phyloP scores from a whole-genome alignment of 768 basidiomycete genomes.

The Pseudohyphozyma bogoriensis region DNA sequence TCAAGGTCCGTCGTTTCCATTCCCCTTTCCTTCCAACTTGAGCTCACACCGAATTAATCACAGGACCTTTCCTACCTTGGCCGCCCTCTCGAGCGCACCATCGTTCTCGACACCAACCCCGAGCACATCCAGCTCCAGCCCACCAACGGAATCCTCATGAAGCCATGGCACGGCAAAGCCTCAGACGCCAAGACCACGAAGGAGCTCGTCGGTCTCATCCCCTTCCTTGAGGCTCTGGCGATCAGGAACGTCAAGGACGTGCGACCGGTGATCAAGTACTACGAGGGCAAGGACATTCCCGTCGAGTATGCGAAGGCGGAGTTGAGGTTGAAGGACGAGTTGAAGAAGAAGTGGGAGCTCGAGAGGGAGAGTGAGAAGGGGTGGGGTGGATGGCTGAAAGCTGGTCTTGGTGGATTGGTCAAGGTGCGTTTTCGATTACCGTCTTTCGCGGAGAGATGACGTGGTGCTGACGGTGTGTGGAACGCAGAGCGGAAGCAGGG shows the following conservation, averaged over 20 bases:
- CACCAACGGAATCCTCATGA: constrained; percentile 74
- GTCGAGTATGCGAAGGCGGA: constrained; percentile 82
- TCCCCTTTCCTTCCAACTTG: background rate
- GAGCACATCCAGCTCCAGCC: constrained; percentile 71
- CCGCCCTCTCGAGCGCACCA: constrained; percentile 80
- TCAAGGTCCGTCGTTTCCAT: constrained; percentile 52
- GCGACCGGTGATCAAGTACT: constrained; percentile 72
- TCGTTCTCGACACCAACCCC: constrained; percentile 72
- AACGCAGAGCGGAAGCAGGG: background rate
- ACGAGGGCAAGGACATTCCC: constrained; percentile 78
- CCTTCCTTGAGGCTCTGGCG: constrained; percentile 93
- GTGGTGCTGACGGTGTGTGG: background rate
- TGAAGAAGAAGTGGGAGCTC: constrained; percentile 70
- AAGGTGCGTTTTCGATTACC: constrained; percentile 1
- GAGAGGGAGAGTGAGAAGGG: constrained; percentile 35
- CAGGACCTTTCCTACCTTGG: constrained; percentile 90
- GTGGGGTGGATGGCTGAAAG: constrained; percentile 14
- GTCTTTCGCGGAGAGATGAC: background rate
- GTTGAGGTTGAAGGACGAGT: constrained; percentile 63
- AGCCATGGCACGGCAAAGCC: constrained; percentile 74
- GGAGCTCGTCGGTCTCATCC: constrained; percentile 82
- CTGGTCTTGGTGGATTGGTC: constrained; percentile 17
- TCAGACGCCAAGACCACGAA: constrained; percentile 46
- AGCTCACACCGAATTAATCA: background rate
- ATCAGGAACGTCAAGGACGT: constrained; percentile 74